Evolutionary conservation across 1,284 basidiomycete genomes (phyloP).

Genomic region (Veloboletus limbatus): DNA sequence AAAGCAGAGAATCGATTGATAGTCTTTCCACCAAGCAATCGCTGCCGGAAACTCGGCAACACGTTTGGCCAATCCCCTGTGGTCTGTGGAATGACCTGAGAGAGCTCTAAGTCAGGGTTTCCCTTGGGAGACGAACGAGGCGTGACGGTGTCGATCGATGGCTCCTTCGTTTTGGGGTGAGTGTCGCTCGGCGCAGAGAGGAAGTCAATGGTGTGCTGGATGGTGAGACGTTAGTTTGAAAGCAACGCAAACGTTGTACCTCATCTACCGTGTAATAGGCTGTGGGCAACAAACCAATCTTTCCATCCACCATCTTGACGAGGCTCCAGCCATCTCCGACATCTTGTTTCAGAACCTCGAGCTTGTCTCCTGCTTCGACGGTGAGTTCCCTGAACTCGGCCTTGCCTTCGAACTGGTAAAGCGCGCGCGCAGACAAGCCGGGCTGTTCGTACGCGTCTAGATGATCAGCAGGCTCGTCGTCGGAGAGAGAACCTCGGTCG

Average conservation of each 20-base stretch:
- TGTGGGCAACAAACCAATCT: slow-evolving; percentile 66
- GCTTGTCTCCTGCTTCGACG: slow-evolving; percentile 60
- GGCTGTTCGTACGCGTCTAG: slow-evolving; percentile 38
- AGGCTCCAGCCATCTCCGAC: slow-evolving; percentile 76
- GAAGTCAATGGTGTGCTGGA: slow-evolving; percentile 63
- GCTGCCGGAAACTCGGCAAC: slow-evolving; percentile 68
- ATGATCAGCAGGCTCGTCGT: slow-evolving; percentile 39
- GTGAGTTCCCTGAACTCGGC: slow-evolving; percentile 66
- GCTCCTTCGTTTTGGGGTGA: slow-evolving; percentile 32
- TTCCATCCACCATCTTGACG: slow-evolving; percentile 49
- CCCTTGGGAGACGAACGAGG: slow-evolving; percentile 48
- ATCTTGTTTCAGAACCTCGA: slow-evolving; percentile 64
- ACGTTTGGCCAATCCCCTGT: slow-evolving; percentile 66
- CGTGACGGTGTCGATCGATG: slow-evolving; percentile 46
- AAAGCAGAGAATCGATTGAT: slow-evolving; percentile 82
- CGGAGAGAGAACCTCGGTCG: slow-evolving; percentile 39
- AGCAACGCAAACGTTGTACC: background rate
- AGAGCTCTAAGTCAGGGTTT: slow-evolving; percentile 26
- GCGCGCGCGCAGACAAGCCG: slow-evolving; percentile 54
- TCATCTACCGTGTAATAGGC: slow-evolving; percentile 67
- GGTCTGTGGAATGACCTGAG: slow-evolving; percentile 61
- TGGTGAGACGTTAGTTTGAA: slow-evolving; percentile 2
- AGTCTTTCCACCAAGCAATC: slow-evolving; percentile 70
- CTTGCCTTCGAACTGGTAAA: slow-evolving; percentile 74
- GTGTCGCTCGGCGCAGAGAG: slow-evolving; percentile 46